Conservation (phyloP, 192 early-diverging fungal genomes). For the Coemansia sp. region DNA sequence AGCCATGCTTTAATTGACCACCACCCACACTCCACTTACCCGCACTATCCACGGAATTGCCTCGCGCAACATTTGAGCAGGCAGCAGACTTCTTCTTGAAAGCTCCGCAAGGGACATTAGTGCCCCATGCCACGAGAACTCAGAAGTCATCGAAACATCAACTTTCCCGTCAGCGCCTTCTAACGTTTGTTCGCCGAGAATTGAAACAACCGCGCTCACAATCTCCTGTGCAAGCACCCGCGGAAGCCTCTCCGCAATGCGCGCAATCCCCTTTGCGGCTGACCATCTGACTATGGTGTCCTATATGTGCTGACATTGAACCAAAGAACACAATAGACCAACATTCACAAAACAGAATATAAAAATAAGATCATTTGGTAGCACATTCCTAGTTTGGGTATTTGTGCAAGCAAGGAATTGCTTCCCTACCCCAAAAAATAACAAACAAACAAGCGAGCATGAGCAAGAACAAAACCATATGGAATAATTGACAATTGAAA, state of each 20-base stretch:
- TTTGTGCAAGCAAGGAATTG: constrained; percentile 50
- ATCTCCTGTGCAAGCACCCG: constrained; percentile 81
- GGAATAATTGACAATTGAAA: background rate
- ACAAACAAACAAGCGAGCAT: no score
- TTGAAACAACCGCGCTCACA: constrained; percentile 69
- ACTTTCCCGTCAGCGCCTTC: constrained; percentile 51
- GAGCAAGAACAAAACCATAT: no score
- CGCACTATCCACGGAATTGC: constrained; percentile 79
- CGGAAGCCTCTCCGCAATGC: constrained; percentile 80
- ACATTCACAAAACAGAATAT: background rate
- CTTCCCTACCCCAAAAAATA: background rate
- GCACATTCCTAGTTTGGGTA: no score
- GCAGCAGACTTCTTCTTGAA: constrained; percentile 78
- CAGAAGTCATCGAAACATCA: constrained; percentile 76
- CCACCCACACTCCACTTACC: constrained; percentile 31
- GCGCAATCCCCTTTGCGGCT: constrained; percentile 92
- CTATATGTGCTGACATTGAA: constrained; percentile 17
- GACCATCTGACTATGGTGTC: constrained; percentile 97
- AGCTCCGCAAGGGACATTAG: constrained; percentile 91
- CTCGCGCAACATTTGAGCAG: constrained; percentile 68
- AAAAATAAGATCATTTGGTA: background rate
- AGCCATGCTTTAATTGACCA: constrained; percentile 7
- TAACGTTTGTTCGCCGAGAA: constrained; percentile 83
- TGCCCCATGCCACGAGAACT: constrained; percentile 93
- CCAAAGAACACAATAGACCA: background rate